Conservation (phyloP, 75 land plant species). For the Sequoiadendron giganteum region DNA sequence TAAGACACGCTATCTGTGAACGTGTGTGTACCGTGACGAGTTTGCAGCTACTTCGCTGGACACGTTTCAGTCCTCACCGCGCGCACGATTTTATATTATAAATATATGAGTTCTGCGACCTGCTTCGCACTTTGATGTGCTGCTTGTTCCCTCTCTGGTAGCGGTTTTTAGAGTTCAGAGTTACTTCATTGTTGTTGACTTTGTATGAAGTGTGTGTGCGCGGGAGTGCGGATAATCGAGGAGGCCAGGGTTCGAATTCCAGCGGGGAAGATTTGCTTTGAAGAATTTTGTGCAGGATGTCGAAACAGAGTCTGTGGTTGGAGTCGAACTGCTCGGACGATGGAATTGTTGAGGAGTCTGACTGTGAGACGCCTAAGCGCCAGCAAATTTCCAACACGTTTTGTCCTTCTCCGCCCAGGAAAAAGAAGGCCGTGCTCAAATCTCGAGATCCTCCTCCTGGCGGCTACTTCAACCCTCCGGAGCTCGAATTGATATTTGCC, state of each 20-base stretch:
- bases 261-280: neutral
- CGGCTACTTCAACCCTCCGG: neutral
- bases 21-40: too few relatives aligned
- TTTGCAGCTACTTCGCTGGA: too few relatives aligned
- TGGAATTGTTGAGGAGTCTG: neutral
- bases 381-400: neutral
- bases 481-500: neutral
- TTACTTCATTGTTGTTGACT: too few relatives aligned
- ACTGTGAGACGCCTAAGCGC: neutral
- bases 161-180: too few relatives aligned
- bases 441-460: slow-evolving; percentile 4
- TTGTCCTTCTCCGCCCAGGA: slow-evolving; percentile 6
- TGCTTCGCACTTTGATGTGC: too few relatives aligned
- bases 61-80: too few relatives aligned
- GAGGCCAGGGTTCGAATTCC: neutral
- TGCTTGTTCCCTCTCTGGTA: too few relatives aligned
- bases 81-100: too few relatives aligned
- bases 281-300: neutral
- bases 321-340: neutral
- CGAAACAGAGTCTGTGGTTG: neutral
- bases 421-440: neutral
- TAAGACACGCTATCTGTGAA: too few relatives aligned
- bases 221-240: too few relatives aligned
- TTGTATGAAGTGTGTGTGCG: too few relatives aligned
- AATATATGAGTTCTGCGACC: too few relatives aligned